These are phyloP conservation scores for Hypoxylon sp. DNA, from an alignment of 2,329 filamentous ascomycete genomes.

Conservation along the genomic window DNA sequence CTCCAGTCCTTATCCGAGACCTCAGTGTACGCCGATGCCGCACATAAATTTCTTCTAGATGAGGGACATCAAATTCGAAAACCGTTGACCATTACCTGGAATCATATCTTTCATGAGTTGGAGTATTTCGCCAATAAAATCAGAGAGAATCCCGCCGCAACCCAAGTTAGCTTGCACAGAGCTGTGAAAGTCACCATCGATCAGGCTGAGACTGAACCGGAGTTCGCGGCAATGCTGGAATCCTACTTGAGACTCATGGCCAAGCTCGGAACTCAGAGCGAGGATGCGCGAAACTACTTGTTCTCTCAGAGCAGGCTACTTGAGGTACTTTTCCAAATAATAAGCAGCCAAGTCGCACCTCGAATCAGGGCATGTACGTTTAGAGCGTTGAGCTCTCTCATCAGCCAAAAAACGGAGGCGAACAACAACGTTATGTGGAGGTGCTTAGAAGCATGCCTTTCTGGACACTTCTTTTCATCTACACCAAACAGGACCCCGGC, in stretches of 20 bases:
- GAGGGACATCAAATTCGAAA: constrained; percentile 84
- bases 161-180: constrained; percentile 67
- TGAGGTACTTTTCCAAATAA: constrained; percentile 81
- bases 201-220: constrained; percentile 84
- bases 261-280: constrained; percentile 82
- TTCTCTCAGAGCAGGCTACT: constrained; percentile 75
- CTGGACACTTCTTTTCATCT: constrained; percentile 63
- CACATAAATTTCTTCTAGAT: constrained; percentile 90
- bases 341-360: constrained; percentile 79
- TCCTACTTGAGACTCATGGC: constrained; percentile 91
- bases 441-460: constrained; percentile 83
- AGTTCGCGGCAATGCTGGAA: constrained; percentile 96
- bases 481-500: constrained; percentile 44
- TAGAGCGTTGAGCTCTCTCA: constrained; percentile 78
- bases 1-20: constrained; percentile 88
- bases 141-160: constrained; percentile 74
- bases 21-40: constrained; percentile 82
- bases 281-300: constrained; percentile 78
- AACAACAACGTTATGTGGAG: constrained; percentile 83
- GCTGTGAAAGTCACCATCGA: constrained; percentile 72
- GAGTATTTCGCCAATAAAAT: constrained; percentile 85
- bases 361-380: constrained; percentile 88
- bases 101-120: constrained; percentile 91
- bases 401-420: constrained; percentile 77
- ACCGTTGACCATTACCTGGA: constrained; percentile 89